Evolutionary conservation across 176 grass and related monocot species (phyloP).

Genomic region (Rhynchospora breviuscula): DNA sequence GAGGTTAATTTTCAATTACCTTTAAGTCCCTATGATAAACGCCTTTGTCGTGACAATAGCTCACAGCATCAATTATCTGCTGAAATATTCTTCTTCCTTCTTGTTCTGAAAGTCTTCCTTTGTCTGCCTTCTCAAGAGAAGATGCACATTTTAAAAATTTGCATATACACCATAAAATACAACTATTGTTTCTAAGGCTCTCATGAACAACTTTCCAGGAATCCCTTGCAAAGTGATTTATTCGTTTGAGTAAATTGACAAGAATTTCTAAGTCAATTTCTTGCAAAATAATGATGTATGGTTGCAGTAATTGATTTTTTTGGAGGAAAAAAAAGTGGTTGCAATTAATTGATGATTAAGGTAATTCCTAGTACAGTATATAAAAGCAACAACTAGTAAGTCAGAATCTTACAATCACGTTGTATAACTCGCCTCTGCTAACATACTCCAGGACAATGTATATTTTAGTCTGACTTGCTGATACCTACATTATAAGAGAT

Average conservation of each 20-base stretch:
- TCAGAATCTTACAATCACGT: slow-evolving; percentile 65
- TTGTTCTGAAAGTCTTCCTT: slow-evolving; percentile 59
- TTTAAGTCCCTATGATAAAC: slow-evolving; percentile 94
- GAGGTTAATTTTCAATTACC: slow-evolving; percentile 35
- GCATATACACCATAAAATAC: not conserved
- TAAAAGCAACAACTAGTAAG: not conserved
- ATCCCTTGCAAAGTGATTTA: not conserved
- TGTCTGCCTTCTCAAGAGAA: slow-evolving; percentile 31
- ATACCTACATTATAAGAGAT: slow-evolving; percentile 42
- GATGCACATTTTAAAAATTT: not conserved
- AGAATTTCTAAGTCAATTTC: not conserved
- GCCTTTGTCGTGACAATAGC: slow-evolving; percentile 85
- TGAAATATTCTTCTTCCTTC: slow-evolving; percentile 77
- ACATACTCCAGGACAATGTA: slow-evolving; percentile 92
- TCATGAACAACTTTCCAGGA: not conserved
- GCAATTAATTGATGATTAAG: too few relatives aligned
- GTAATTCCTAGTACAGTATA: not conserved
- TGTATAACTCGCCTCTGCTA: slow-evolving; percentile 79
- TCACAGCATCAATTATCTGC: slow-evolving; percentile 88
- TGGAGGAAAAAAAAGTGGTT: too few relatives aligned
- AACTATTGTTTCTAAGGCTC: not conserved
- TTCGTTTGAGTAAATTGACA: not conserved
- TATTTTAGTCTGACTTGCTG: slow-evolving; percentile 92
- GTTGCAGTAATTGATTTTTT: not conserved
- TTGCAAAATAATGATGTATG: not conserved